phyloP scores from a whole-genome alignment of 108 stramenopile species.

The Bacterosira constricta region DNA sequence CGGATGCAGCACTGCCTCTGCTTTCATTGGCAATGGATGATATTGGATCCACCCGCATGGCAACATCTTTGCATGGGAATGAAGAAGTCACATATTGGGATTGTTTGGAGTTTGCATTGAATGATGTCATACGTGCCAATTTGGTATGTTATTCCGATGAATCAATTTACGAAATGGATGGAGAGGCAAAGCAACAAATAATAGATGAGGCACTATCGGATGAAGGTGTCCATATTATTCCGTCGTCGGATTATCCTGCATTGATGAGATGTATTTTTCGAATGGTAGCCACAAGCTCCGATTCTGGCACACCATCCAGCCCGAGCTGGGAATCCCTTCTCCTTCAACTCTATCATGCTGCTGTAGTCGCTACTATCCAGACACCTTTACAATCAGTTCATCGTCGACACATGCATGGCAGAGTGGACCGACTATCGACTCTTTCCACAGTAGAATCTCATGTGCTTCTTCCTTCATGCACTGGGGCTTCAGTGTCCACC shows the following conservation, averaged over 20 bases:
- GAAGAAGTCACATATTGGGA: slow-evolving; percentile 27
- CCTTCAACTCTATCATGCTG: slow-evolving; percentile 35
- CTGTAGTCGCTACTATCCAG: slow-evolving; percentile 11
- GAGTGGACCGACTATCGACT: slow-evolving; percentile 20
- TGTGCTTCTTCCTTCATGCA: slow-evolving; percentile 40
- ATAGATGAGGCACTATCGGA: slow-evolving; percentile 8
- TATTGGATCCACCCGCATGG: slow-evolving; percentile 26
- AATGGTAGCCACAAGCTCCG: slow-evolving; percentile 17
- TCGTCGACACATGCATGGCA: not conserved
- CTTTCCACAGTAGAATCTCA: slow-evolving; percentile 35
- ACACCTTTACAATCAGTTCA: not conserved
- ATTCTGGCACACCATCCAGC: not conserved
- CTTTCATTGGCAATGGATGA: slow-evolving; percentile 46
- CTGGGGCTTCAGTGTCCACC: slow-evolving; percentile 23
- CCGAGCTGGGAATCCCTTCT: slow-evolving; percentile 35
- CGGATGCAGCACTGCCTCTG: slow-evolving; percentile 29
- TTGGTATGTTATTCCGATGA: slow-evolving; percentile 16
- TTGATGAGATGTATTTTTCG: slow-evolving; percentile 40
- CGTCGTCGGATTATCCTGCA: slow-evolving; percentile 42
- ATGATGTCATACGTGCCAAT: slow-evolving; percentile 28
- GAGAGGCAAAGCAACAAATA: not conserved
- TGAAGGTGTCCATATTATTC: slow-evolving; percentile 35
- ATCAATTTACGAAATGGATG: not conserved
- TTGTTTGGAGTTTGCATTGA: slow-evolving; percentile 22
- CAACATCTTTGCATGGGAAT: not conserved